These are phyloP conservation scores for Beauveria australis DNA, from an alignment of 2,329 filamentous ascomycete species.

Conservation along the genomic window DNA sequence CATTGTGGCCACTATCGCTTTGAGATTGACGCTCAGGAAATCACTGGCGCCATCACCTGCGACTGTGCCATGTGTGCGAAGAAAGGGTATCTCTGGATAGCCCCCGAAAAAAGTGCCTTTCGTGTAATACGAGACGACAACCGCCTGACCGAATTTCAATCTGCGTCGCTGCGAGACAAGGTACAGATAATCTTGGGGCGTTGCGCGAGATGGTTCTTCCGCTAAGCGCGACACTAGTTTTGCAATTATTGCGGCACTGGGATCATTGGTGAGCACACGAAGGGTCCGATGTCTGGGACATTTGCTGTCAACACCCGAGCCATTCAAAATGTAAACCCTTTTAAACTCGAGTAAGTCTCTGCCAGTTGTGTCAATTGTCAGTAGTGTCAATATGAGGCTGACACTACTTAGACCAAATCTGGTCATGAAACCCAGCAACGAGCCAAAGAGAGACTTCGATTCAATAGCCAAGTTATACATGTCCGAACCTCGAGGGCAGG, in stretches of 20 bases:
- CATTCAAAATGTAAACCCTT: constrained; percentile 18
- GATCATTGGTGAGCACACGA: constrained; percentile 18
- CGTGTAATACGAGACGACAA: constrained; percentile 12
- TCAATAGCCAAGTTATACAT: too few relatives aligned
- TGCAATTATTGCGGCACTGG: constrained; percentile 21
- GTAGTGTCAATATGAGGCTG: too few relatives aligned
- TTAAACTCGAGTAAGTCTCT: constrained; percentile 15
- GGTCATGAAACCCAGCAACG: too few relatives aligned
- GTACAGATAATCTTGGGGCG: too few relatives aligned
- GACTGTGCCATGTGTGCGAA: constrained; percentile 20
- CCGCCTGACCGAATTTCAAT: constrained; percentile 1
- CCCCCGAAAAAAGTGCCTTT: constrained; percentile 2
- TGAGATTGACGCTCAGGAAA: constrained; percentile 13
- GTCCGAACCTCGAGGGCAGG: too few relatives aligned
- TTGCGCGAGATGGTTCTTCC: too few relatives aligned
- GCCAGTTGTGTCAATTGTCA: too few relatives aligned
- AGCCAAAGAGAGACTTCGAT: too few relatives aligned
- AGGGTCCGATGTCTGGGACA: constrained; percentile 16
- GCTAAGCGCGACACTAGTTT: constrained; percentile 16
- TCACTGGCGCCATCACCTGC: constrained; percentile 14
- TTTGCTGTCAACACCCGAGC: constrained; percentile 19
- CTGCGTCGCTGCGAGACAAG: not conserved
- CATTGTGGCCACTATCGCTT: constrained; percentile 23
- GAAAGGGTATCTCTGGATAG: constrained; percentile 22
- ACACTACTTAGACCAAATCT: too few relatives aligned